Conservation (phyloP, 73 alveolate species). For the Strombidium stylifer region DNA sequence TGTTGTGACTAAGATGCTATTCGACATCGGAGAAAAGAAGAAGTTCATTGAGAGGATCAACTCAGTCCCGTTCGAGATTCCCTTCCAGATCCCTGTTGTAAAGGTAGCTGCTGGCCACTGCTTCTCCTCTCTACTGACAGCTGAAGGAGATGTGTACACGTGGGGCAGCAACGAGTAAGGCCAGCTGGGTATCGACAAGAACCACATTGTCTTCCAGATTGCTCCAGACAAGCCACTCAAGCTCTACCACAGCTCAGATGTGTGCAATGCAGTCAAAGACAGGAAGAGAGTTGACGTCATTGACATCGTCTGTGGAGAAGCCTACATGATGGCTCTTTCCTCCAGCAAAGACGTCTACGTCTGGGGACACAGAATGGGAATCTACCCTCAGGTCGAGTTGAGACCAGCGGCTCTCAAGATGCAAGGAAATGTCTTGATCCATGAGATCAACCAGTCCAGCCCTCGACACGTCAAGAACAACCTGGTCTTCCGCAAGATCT, state of each 20-base stretch:
- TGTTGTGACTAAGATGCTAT: no score
- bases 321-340: slow-evolving; percentile 1
- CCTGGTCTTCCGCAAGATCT: slow-evolving; percentile 2
- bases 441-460: slow-evolving; percentile 1
- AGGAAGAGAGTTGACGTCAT: slow-evolving; percentile 26
- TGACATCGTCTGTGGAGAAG: slow-evolving; percentile 20
- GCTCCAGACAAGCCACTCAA: slow-evolving; percentile 5
- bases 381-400: slow-evolving; percentile 13
- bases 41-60: neutral
- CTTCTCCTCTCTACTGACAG: neutral
- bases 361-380: slow-evolving; percentile 33
- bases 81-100: slow-evolving; percentile 1
- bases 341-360: slow-evolving; percentile 7
- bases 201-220: neutral
- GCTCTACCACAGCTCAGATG: no score
- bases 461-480: slow-evolving; percentile 30
- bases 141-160: slow-evolving; percentile 15
- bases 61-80: slow-evolving; percentile 14
- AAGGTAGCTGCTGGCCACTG: slow-evolving; percentile 13
- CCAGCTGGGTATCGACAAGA: slow-evolving; percentile 5
- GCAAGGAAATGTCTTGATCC: neutral
- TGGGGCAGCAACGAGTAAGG: slow-evolving; percentile 22
- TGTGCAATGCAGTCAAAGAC: neutral
- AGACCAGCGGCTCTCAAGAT: neutral
- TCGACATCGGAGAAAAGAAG: neutral